A percentile compares a stretch with the other conserved stretches of the same genome.
phyloP scores from a whole-genome alignment of 2,329 filamentous ascomycete species.

The Colletotrichum theobromicola region DNA sequence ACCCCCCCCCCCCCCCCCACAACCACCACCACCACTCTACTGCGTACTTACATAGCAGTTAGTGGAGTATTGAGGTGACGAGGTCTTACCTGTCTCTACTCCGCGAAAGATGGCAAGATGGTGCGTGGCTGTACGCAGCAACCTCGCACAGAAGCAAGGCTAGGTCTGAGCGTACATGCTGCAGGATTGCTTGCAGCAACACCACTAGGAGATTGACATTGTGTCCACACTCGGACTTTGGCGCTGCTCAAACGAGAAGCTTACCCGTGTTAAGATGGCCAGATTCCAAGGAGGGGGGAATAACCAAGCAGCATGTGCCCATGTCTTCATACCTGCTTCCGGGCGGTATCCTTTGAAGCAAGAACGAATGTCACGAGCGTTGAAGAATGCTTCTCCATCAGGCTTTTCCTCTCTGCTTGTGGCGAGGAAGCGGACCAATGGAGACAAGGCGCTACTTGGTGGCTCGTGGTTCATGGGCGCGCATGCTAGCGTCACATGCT shows the following conservation, averaged over 20 bases:
- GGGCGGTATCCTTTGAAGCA: not conserved
- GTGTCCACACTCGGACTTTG: not conserved
- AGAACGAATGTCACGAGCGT: not conserved
- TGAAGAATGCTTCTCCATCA: not conserved
- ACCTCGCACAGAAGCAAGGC: slow-evolving; percentile 12
- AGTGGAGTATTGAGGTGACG: slow-evolving; percentile 7
- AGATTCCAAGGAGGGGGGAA: not conserved
- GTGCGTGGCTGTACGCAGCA: slow-evolving; percentile 4
- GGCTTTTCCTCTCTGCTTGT: not conserved
- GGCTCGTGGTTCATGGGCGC: not conserved
- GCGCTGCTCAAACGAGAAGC: not conserved
- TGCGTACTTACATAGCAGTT: not conserved
- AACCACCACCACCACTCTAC: not conserved
- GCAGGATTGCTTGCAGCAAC: slow-evolving; percentile 22
- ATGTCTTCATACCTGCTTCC: not conserved
- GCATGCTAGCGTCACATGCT: slow-evolving; percentile 5
- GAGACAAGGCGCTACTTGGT: not conserved
- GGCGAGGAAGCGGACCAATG: not conserved
- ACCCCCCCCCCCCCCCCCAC: too few relatives aligned
- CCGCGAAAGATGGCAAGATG: not conserved
- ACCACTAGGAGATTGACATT: not conserved
- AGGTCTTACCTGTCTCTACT: not conserved
- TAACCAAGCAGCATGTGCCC: not conserved
- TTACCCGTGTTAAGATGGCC: not conserved
- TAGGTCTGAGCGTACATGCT: slow-evolving; percentile 22